These are phyloP conservation scores for Tulasnella sp. DNA, from an alignment of 768 basidiomycete species.

Conservation along the genomic window DNA sequence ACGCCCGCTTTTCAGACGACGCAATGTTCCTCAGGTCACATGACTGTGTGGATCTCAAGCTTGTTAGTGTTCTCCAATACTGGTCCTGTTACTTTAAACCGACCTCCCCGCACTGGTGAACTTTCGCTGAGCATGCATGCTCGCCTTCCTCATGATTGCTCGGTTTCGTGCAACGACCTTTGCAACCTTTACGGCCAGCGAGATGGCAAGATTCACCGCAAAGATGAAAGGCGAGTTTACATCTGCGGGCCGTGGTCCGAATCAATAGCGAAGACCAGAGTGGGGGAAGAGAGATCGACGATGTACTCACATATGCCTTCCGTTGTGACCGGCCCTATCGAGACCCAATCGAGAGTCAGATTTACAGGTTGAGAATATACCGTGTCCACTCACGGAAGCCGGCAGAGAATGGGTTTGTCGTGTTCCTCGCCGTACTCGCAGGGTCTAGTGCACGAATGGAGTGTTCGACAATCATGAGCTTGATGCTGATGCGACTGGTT, in stretches of 20 bases:
- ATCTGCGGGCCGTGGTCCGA: background rate
- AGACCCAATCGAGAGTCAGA: background rate
- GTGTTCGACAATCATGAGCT: slow-evolving; percentile 3
- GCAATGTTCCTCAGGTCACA: background rate
- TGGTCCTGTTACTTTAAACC: background rate
- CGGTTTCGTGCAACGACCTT: background rate
- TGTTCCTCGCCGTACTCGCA: slow-evolving; percentile 7
- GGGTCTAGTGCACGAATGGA: background rate
- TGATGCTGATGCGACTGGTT: background rate
- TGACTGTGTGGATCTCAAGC: background rate
- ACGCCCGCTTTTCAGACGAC: background rate
- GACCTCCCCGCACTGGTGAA: background rate
- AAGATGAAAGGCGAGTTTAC: background rate
- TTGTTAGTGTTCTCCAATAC: background rate
- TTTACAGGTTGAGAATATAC: background rate
- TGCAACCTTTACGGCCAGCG: background rate
- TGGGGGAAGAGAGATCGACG: too few species aligned
- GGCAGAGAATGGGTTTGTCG: background rate
- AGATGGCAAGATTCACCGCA: slow-evolving; percentile 9
- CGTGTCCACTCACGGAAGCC: background rate
- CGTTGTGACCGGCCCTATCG: slow-evolving; percentile 1
- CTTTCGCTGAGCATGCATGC: background rate
- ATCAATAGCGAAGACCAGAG: background rate
- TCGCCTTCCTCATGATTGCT: background rate
- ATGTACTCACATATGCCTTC: slow-evolving; percentile 8